Conservation (phyloP, 129 eudicot species). For the Calendula officinalis region DNA sequence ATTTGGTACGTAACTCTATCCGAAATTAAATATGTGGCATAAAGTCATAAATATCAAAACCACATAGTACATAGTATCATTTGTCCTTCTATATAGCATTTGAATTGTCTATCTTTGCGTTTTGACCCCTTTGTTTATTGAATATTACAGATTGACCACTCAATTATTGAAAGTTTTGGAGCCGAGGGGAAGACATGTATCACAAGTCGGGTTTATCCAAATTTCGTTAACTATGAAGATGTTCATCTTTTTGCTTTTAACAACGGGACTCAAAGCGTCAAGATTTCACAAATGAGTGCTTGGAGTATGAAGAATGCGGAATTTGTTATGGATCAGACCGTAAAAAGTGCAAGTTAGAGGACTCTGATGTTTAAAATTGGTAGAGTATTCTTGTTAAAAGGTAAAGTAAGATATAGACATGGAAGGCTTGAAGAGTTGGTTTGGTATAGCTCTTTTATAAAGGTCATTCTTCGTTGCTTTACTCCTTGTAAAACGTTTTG, state of each 20-base stretch:
- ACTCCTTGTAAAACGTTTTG: slow-evolving; percentile 33
- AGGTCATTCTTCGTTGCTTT: slow-evolving; percentile 35
- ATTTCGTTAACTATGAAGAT: slow-evolving; percentile 31
- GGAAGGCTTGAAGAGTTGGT: slow-evolving; percentile 26
- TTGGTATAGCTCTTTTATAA: slow-evolving; percentile 28
- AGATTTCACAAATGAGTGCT: slow-evolving; percentile 48
- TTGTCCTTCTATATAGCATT: not conserved
- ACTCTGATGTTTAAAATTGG: not conserved
- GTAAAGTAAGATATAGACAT: slow-evolving; percentile 23
- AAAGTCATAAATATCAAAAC: not conserved
- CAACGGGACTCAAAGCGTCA: slow-evolving; percentile 39
- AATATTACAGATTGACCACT: slow-evolving; percentile 51
- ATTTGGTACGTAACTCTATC: slow-evolving; percentile 39
- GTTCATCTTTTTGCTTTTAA: slow-evolving; percentile 53
- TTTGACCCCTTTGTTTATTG: slow-evolving; percentile 9
- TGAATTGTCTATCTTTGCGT: not conserved
- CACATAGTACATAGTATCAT: not conserved
- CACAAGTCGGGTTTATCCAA: slow-evolving; percentile 47
- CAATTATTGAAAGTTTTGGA: slow-evolving; percentile 62
- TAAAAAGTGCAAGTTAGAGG: slow-evolving; percentile 4
- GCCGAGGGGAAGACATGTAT: slow-evolving; percentile 53
- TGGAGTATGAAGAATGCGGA: slow-evolving; percentile 70
- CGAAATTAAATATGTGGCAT: not conserved
- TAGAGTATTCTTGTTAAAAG: slow-evolving; percentile 4
- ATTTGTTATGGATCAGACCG: slow-evolving; percentile 26